Evolutionary conservation across 768 basidiomycete genomes (phyloP).

Genomic region (Hygrophoropsis aurantiaca): DNA sequence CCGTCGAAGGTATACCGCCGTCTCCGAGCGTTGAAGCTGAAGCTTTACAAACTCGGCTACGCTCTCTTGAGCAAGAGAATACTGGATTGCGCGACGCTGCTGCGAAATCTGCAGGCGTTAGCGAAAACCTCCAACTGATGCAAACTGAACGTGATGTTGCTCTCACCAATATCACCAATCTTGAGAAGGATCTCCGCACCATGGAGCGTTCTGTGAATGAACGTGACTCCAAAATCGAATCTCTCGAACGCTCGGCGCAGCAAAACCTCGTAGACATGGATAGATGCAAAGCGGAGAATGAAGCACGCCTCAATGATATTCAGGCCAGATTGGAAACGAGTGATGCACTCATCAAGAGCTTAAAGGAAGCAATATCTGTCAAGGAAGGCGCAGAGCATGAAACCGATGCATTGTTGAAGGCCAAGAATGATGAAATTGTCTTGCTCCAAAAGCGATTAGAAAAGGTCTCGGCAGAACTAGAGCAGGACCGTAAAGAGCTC

Average conservation of each 20-base stretch:
- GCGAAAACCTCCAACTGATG: slow-evolving; percentile 25
- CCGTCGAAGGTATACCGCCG: slow-evolving; percentile 36
- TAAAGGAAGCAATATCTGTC: slow-evolving; percentile 53
- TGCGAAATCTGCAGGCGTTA: slow-evolving; percentile 19
- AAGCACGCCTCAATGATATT: slow-evolving; percentile 40
- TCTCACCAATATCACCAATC: slow-evolving; percentile 35
- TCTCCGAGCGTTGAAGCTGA: slow-evolving; percentile 27
- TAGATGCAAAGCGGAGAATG: slow-evolving; percentile 45
- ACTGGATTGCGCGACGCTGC: slow-evolving; percentile 48
- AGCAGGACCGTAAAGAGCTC: slow-evolving; percentile 66
- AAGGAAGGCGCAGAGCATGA: slow-evolving; percentile 53
- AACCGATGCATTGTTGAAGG: slow-evolving; percentile 47
- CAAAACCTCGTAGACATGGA: slow-evolving; percentile 42
- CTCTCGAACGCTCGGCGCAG: slow-evolving; percentile 45
- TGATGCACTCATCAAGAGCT: slow-evolving; percentile 41
- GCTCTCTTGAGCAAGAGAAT: slow-evolving; percentile 72
- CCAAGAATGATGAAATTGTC: slow-evolving; percentile 62
- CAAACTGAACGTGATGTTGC: slow-evolving; percentile 48
- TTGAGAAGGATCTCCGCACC: slow-evolving; percentile 42
- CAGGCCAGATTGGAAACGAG: slow-evolving; percentile 46
- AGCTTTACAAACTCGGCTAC: slow-evolving; percentile 38
- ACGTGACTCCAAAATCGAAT: slow-evolving; percentile 43
- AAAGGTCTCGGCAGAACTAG: slow-evolving; percentile 45
- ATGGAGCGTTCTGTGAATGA: slow-evolving; percentile 45
- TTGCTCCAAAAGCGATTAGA: slow-evolving; percentile 49